Evolutionary conservation across 352 stramenopile species (phyloP).

Genomic region (Thraustochytrium striatum): DNA sequence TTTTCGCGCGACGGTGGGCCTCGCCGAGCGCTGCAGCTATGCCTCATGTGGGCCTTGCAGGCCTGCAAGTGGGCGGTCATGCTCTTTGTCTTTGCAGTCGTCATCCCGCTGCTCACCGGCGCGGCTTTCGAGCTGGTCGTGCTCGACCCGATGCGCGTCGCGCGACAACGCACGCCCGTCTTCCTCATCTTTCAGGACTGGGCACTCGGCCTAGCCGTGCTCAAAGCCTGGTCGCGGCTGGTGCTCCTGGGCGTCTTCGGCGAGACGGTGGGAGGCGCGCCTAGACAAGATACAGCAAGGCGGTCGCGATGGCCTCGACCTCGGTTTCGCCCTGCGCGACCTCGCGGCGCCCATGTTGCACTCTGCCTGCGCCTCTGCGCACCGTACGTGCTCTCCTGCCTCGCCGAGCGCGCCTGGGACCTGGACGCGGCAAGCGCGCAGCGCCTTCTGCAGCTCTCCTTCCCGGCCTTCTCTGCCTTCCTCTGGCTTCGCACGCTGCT

Average conservation of each 20-base stretch:
- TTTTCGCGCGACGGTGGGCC: slow-evolving; percentile 8
- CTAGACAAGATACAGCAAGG: slow-evolving; percentile 4
- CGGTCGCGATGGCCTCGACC: slow-evolving; percentile 1
- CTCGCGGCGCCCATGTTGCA: slow-evolving; percentile 12
- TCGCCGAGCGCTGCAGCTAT: not conserved
- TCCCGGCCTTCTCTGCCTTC: not conserved
- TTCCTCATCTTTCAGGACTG: slow-evolving; percentile 36
- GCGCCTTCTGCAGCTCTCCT: not conserved
- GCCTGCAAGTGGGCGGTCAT: slow-evolving; percentile 2
- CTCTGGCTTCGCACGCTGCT: not conserved
- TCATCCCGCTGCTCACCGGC: not conserved
- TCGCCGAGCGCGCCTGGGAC: not conserved
- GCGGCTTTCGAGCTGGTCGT: slow-evolving; percentile 1
- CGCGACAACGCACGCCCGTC: slow-evolving; percentile 3
- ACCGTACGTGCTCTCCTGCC: slow-evolving; percentile 4
- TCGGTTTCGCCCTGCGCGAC: not conserved
- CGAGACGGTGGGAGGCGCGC: not conserved
- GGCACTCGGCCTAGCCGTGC: slow-evolving; percentile 19
- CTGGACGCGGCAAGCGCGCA: slow-evolving; percentile 4
- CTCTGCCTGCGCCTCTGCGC: slow-evolving; percentile 12
- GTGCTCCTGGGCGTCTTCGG: slow-evolving; percentile 25
- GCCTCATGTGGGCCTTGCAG: not conserved
- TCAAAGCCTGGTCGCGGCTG: slow-evolving; percentile 31
- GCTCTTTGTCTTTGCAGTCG: slow-evolving; percentile 10
- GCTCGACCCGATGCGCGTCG: not conserved